Evolutionary conservation across 257 asterid species (phyloP).

Genomic region (Solanum okadae): DNA sequence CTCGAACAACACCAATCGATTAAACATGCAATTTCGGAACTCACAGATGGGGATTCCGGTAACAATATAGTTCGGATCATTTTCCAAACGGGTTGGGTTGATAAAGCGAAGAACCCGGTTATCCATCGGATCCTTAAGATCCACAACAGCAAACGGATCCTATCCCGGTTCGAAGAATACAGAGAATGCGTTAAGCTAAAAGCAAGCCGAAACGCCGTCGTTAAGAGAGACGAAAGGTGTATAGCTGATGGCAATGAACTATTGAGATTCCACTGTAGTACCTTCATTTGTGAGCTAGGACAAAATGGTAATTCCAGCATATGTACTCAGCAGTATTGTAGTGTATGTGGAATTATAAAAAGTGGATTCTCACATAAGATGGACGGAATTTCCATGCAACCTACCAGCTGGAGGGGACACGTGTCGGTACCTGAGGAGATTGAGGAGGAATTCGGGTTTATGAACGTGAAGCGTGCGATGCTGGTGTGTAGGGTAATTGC

Average conservation of each 20-base stretch:
- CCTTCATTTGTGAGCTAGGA: constrained; percentile 55
- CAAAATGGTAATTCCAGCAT: constrained; percentile 28
- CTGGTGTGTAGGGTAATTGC: constrained; percentile 79
- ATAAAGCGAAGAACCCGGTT: constrained; percentile 14
- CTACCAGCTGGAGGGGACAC: constrained; percentile 78
- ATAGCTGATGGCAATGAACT: constrained; percentile 84
- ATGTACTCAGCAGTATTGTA: constrained; percentile 57
- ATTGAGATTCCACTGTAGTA: constrained; percentile 66
- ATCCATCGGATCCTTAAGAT: constrained; percentile 72
- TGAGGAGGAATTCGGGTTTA: constrained; percentile 76
- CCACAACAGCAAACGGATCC: constrained; percentile 47
- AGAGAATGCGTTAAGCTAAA: constrained; percentile 51
- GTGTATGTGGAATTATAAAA: constrained; percentile 61
- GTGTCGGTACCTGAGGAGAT: constrained; percentile 61
- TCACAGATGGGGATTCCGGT: constrained; percentile 55
- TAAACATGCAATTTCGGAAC: constrained; percentile 62
- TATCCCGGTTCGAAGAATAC: constrained; percentile 59
- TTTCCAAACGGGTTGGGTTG: constrained; percentile 84
- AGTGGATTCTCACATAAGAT: constrained; percentile 68
- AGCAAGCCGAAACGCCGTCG: constrained; percentile 22
- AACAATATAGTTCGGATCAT: constrained; percentile 70
- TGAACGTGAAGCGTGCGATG: constrained; percentile 69
- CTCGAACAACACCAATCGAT: constrained; percentile 59
- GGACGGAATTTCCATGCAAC: constrained; percentile 68
- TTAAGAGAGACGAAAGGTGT: constrained; percentile 44